A percentile compares a stretch with the other conserved stretches of the same genome.
phyloP scores from a whole-genome alignment of 306 rosid genomes.

The Cyamopsis tetragonoloba region DNA sequence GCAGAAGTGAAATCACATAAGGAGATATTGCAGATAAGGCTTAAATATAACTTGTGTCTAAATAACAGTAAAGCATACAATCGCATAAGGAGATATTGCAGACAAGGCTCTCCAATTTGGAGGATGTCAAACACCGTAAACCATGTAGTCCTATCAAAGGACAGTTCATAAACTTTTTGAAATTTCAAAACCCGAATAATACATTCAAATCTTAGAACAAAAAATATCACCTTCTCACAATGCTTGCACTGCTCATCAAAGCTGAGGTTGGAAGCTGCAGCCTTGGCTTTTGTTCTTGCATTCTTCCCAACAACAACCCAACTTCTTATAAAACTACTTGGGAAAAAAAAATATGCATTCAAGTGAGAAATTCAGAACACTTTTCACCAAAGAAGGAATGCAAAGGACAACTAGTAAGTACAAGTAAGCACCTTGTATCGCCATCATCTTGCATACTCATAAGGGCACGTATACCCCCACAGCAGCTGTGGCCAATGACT shows the following conservation, averaged over 20 bases:
- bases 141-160: not conserved
- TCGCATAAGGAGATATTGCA: not conserved
- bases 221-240: constrained; percentile 76
- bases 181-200: constrained; percentile 17
- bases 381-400: not conserved
- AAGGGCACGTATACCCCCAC: constrained; percentile 97
- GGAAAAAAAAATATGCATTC: constrained; percentile 4
- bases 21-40: not conserved
- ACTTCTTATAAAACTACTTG: constrained; percentile 61
- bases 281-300: constrained; percentile 64
- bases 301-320: constrained; percentile 84
- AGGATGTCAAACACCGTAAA: not conserved
- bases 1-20: constrained; percentile 1
- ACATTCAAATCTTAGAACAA: constrained; percentile 2
- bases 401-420: constrained; percentile 16
- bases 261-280: constrained; percentile 60
- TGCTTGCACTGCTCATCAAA: constrained; percentile 85
- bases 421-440: constrained; percentile 46
- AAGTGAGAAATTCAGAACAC: constrained; percentile 24
- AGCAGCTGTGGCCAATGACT: constrained; percentile 95
- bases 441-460: constrained; percentile 81
- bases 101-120: not conserved
- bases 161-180: not conserved
- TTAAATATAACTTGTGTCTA: not conserved
- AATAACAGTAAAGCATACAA: not conserved